phyloP scores from a whole-genome alignment of 2,329 filamentous ascomycete genomes.

The Penicillium digitatum region DNA sequence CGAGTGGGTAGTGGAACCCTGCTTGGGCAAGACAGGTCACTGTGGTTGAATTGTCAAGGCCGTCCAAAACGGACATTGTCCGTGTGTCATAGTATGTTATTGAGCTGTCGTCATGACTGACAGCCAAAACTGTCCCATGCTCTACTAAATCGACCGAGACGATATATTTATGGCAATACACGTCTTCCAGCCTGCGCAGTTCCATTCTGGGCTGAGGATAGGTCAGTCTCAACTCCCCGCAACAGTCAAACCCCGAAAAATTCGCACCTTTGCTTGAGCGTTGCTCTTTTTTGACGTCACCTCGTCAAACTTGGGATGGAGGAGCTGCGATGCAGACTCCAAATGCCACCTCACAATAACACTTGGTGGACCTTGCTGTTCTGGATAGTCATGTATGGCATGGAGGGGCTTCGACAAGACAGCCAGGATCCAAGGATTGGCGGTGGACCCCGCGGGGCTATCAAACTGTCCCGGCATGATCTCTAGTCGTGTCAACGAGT shows the following conservation, averaged over 20 bases:
- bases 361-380: conserved; percentile 63
- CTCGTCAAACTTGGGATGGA: conserved; percentile 76
- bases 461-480: conserved; percentile 66
- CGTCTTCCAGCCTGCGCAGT: conserved; percentile 64
- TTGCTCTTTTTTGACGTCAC: conserved; percentile 63
- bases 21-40: conserved; percentile 70
- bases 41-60: conserved; percentile 59
- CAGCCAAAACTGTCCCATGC: conserved; percentile 66
- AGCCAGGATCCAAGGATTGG: conserved; percentile 63
- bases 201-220: conserved; percentile 43
- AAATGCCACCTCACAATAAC: conserved; percentile 81
- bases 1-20: conserved; percentile 68
- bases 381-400: conserved; percentile 52
- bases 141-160: conserved; percentile 65
- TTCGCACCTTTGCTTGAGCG: conserved; percentile 36
- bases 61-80: conserved; percentile 65
- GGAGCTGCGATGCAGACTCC: conserved; percentile 58
- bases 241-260: background rate
- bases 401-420: conserved; percentile 62
- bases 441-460: conserved; percentile 51
- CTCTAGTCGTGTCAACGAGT: conserved; percentile 69
- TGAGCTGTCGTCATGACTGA: conserved; percentile 75
- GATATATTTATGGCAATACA: conserved; percentile 65
- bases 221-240: conserved; percentile 17
- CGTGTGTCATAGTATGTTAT: conserved; percentile 74